Evolutionary conservation across 2,329 filamentous ascomycete species (phyloP).

Genomic region (Cytospora leucostoma): DNA sequence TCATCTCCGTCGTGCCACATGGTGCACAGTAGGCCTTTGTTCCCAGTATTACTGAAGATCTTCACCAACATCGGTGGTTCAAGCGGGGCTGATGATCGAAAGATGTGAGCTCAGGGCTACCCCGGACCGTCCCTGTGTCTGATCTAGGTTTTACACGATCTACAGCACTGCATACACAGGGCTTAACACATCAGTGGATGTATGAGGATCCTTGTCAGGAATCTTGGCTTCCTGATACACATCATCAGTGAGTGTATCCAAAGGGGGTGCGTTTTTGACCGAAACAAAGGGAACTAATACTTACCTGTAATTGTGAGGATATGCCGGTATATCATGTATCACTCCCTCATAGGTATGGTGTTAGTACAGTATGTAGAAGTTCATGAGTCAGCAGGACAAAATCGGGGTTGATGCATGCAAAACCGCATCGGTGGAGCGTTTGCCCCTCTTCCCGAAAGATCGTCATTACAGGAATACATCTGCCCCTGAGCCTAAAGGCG

Average conservation of each 20-base stretch:
- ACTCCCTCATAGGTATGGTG: too few species aligned
- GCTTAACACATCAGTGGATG: too few species aligned
- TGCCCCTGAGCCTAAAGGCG: conserved; percentile 7
- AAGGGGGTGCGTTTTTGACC: too few species aligned
- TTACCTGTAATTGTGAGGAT: too few species aligned
- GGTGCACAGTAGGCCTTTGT: too few species aligned
- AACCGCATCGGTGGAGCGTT: conserved; percentile 6
- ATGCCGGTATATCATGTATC: too few species aligned
- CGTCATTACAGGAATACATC: conserved; percentile 14
- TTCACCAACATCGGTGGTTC: not conserved
- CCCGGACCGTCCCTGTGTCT: not conserved
- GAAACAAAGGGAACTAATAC: too few species aligned
- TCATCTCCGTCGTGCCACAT: not conserved
- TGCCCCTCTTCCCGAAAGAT: conserved; percentile 12
- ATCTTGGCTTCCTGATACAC: too few species aligned
- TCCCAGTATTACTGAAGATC: not conserved
- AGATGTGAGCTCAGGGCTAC: not conserved
- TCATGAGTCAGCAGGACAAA: too few species aligned
- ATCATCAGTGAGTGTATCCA: too few species aligned
- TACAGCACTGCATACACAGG: not conserved
- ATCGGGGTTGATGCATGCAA: not conserved
- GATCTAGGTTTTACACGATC: not conserved
- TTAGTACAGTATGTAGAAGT: too few species aligned
- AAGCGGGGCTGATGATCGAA: not conserved
- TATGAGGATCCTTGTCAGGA: too few species aligned